Evolutionary conservation across 495 filamentous ascomycete species (phyloP), one percentile per base, ranked within the genome.

Genomic region (Aspergillus carlsbadensis): DNA sequence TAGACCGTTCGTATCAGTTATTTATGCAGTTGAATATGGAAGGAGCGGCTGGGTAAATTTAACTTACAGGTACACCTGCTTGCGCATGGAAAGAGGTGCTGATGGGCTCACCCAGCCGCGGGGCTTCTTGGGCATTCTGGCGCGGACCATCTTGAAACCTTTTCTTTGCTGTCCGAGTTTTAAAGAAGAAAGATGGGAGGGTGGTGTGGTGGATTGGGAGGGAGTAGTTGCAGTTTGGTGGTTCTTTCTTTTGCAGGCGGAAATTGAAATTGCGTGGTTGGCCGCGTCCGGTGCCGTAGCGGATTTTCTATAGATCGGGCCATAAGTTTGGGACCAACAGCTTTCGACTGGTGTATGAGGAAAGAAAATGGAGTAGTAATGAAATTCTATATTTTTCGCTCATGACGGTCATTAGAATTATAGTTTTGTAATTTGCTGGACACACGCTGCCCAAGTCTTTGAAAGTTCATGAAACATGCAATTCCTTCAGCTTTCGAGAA

Each of bases 31-130:
- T 33, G 36, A 20, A 47, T 36, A 26, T 44, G 18, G 20, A 6
- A 17, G 10, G 39, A 50, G 33, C 22, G 47, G 24, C 11, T 8
- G 37, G 8, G n/a, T 47, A 40, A 17, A 11, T 49, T 48, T 52
- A 11, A 73, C 84, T 37, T 79, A 90, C 88, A 91, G 75, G 64
- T 79, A 90, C 54, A 91, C 67, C 66, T 86, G 79, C 68, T 89
- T 90, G 44, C 65, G 69, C 57, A 60, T 18, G 33, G 59, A 53
- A 6, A 67, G 59, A 47, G 62, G 63, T 24, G 58, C 64, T 18
- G 49, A 41, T 6, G 59, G 59, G 24, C 43, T 14, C 21, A 63
- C 18, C 62, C 65, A 63, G 57, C 47, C 45, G 42, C 63, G 56
- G 63, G 59, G 56, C 52, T 63, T 61, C 34, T 67, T 69, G 57